Conservation (phyloP, 441 rosid species). For the Adansonia gregorii region DNA sequence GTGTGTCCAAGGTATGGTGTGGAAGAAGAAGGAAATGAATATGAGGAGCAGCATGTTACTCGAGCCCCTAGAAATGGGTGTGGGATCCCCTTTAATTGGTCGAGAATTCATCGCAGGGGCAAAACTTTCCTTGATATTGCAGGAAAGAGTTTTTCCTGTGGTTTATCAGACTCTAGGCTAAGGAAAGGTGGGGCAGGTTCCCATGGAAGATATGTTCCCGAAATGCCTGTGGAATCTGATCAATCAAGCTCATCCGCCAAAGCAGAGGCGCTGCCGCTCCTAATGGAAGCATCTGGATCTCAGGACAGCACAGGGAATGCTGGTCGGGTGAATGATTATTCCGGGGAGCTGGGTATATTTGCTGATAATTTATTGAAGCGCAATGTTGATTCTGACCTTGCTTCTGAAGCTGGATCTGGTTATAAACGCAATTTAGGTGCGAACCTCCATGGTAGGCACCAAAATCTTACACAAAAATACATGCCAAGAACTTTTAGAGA, state of each 20-base stretch:
- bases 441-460: conserved; percentile 58
- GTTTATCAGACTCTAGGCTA: conserved; percentile 68
- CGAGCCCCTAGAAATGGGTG: conserved; percentile 78
- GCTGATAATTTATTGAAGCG: conserved; percentile 81
- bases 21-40: conserved; percentile 57
- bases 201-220: conserved; percentile 55
- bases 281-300: conserved; percentile 70
- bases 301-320: conserved; percentile 64
- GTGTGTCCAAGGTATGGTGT: conserved; percentile 40
- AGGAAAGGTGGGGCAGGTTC: conserved; percentile 58
- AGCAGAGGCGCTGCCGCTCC: conserved; percentile 83
- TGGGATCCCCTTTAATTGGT: conserved; percentile 98
- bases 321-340: conserved; percentile 84
- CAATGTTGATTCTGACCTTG: conserved; percentile 75
- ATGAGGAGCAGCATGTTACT: conserved; percentile 55
- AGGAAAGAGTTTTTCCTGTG: conserved; percentile 96
- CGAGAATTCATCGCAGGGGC: conserved; percentile 87
- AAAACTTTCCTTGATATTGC: conserved; percentile 88
- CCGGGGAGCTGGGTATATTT: conserved; percentile 90
- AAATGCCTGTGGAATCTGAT: conserved; percentile 71
- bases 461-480: conserved; percentile 83
- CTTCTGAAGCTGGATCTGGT: conserved; percentile 78
- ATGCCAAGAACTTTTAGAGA: conserved; percentile 82
- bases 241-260: conserved; percentile 61
- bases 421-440: conserved; percentile 43